Percentiles rank a stretch among this genome's conserved stretches.
These are phyloP conservation scores for Oxytropis ochrocephala DNA, from an alignment of 306 rosid species.

Conservation along the genomic window DNA sequence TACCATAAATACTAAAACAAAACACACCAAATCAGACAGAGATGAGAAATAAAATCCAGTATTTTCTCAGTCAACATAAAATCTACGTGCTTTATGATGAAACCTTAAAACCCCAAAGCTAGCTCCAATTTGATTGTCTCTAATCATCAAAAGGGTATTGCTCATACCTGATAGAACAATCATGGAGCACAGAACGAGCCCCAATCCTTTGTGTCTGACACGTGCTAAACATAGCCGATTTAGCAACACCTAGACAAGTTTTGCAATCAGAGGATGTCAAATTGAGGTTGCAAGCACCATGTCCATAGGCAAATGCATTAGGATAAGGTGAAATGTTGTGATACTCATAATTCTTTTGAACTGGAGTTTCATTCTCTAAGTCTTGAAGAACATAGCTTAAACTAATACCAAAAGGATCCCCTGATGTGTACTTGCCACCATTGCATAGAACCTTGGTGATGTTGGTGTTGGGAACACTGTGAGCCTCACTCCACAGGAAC, in stretches of 20 bases:
- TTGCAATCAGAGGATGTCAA: slow-evolving; percentile 50
- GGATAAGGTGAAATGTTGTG: slow-evolving; percentile 63
- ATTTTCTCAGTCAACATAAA: neutral
- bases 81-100: neutral
- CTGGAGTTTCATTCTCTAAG: slow-evolving; percentile 30
- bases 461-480: slow-evolving; percentile 36
- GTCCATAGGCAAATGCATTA: slow-evolving; percentile 68
- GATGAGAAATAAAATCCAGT: neutral
- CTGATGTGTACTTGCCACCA: slow-evolving; percentile 33
- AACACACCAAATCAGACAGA: neutral
- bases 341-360: slow-evolving; percentile 25
- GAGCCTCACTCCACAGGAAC: neutral
- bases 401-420: slow-evolving; percentile 53
- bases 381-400: slow-evolving; percentile 42
- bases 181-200: slow-evolving; percentile 53
- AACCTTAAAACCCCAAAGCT: neutral
- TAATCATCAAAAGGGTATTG: slow-evolving; percentile 68
- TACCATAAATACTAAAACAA: neutral
- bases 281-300: slow-evolving; percentile 55
- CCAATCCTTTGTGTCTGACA: slow-evolving; percentile 49
- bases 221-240: slow-evolving; percentile 26
- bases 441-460: slow-evolving; percentile 51
- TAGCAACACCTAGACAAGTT: slow-evolving; percentile 54
- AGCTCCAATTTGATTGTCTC: neutral
- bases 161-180: slow-evolving; percentile 63